Base-by-base conservation (phyloP, 805 yeast species). In the Danielia reshetovae region DNA sequence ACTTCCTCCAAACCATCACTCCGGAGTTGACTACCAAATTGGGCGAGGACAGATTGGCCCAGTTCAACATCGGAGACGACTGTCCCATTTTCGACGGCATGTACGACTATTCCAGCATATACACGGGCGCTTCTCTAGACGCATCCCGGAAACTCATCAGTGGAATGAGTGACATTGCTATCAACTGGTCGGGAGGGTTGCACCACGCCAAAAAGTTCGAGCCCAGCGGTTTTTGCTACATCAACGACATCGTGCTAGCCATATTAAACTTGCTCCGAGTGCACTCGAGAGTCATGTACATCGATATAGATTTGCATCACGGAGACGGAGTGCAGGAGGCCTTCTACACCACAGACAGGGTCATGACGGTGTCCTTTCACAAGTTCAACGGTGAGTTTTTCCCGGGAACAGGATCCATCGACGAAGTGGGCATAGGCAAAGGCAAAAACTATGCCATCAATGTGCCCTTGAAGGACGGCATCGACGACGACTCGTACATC, bases 321-420 rank as follows among this genome's bases (percentile, higher is more conserved):
- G 97, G 97, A 29, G 97, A 90, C 60, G 97, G 97, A 45, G 97
- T 90, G 13, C 96, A 90, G 59, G 97, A 90, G 60, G 97, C 97
- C 1, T 90, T 90, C 54, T 85, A 90, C 63, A 77, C 93, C 12
- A 85, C 96, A 2, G 97, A 89, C 59, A 68, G 97, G 40, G 97
- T 89, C 29, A 88, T 89, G 96, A 89, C 97, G 1, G 89, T 89
- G 48, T 83, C 94, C 8, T 89, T 89, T 71, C 97, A 89, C 70
- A 90, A 88, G 62, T 90, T 81, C 59, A 77, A 76, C 49, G 97
- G 97, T 14, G 93, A 87, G 59, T 90, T 87, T 56, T 90, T 90
- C 72, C 98, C 98, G 3, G 97, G 96, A 10, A 90, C 98, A 0
- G 98, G 98, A 17, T 85, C 85, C 48, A 74, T 88, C 32, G 85